Percentiles rank a stretch among this genome's conserved stretches.
These are phyloP conservation scores for Oidiodendron maius DNA, from an alignment of 495 filamentous ascomycete genomes.

Conservation along the genomic window DNA sequence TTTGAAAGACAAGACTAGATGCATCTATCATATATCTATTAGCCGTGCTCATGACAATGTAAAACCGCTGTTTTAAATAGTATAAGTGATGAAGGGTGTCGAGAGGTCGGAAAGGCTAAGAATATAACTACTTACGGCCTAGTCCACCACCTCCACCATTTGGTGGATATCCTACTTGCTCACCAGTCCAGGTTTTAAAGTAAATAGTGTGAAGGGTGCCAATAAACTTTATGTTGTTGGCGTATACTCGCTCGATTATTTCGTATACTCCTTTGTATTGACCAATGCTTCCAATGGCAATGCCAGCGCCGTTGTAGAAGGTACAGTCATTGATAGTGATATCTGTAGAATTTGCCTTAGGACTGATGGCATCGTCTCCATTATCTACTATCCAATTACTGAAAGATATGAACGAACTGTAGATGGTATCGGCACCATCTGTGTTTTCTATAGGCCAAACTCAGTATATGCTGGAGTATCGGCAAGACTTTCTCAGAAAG, in stretches of 20 bases:
- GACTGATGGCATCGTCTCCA: constrained; percentile 32
- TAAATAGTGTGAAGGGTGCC: constrained; percentile 35
- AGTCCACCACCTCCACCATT: constrained; percentile 41
- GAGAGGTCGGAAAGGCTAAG: no score
- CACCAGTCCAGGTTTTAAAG: constrained; percentile 39
- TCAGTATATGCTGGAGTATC: no score
- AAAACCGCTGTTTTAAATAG: constrained; percentile 13
- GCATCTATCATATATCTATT: no score
- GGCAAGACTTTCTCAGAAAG: no score
- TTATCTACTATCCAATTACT: constrained; percentile 29
- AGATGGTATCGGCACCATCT: constrained; percentile 34
- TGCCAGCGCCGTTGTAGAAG: constrained; percentile 23
- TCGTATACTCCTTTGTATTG: constrained; percentile 36
- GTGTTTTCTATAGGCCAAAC: constrained; percentile 25
- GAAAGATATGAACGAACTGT: constrained; percentile 26
- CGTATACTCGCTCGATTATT: constrained; percentile 31
- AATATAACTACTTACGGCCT: constrained; percentile 35
- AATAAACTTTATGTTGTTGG: constrained; percentile 26
- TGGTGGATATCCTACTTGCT: constrained; percentile 36
- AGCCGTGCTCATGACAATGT: no score
- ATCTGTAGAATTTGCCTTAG: constrained; percentile 36
- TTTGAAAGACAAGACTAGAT: constrained; percentile 23
- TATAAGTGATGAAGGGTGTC: no score
- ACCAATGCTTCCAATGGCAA: constrained; percentile 39
- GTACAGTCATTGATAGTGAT: constrained; percentile 29